Percentiles rank a stretch among this genome's conserved stretches.
Evolutionary conservation across 140 eudicot genomes (phyloP).

Genomic region (Erigeron philadelphicus): DNA sequence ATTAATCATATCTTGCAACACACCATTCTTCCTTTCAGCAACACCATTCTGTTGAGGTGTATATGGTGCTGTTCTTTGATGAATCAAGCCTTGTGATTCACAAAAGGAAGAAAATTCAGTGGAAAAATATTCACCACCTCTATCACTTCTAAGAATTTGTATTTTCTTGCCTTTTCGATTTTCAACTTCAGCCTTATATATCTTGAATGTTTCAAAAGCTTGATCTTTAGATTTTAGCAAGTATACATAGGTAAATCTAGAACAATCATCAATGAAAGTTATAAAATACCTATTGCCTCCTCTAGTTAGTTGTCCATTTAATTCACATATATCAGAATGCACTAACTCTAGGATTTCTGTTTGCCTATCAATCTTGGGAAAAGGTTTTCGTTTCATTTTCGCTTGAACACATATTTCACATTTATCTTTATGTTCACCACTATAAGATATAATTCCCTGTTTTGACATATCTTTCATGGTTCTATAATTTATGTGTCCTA

Average conservation of each 20-base stretch:
- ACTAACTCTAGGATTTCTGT: slow-evolving; percentile 9
- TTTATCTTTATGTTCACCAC: neutral
- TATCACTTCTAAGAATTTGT: too few species aligned
- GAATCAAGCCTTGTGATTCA: too few species aligned
- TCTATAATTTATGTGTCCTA: slow-evolving; percentile 19
- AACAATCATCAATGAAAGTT: slow-evolving; percentile 16
- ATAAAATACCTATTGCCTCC: too few species aligned
- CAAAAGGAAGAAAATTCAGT: too few species aligned
- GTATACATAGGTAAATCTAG: neutral
- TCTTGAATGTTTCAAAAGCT: slow-evolving; percentile 5
- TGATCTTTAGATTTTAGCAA: neutral
- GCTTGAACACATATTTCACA: neutral
- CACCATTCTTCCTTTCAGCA: too few species aligned
- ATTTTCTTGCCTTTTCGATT: too few species aligned
- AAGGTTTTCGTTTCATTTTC: slow-evolving; percentile 2
- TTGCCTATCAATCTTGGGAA: neutral
- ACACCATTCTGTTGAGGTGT: too few species aligned
- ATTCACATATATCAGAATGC: slow-evolving; percentile 25
- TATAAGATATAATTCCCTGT: slow-evolving; percentile 1
- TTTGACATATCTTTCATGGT: slow-evolving; percentile 17
- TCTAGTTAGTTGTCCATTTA: too few species aligned
- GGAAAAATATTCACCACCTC: too few species aligned
- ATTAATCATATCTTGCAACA: too few species aligned
- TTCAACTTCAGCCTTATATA: neutral
- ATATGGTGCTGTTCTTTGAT: too few species aligned